Base-by-base conservation (phyloP, 495 filamentous ascomycete genomes). In the Tirmania nivea region DNA sequence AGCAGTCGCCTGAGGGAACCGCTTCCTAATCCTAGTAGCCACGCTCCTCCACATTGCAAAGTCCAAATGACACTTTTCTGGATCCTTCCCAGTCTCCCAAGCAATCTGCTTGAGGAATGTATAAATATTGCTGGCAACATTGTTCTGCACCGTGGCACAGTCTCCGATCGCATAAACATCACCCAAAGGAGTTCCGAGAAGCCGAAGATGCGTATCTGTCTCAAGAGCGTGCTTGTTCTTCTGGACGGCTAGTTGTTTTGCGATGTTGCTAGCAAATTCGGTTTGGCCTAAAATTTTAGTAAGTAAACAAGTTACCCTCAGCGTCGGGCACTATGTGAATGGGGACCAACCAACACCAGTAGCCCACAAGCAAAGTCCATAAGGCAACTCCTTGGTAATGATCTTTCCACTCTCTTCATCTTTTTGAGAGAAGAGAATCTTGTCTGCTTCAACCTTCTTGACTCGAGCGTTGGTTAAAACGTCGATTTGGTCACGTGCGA, bases 81-180 rank as follows among this genome's bases (percentile, higher is more conserved):
- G 87, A 63, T 96, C 83, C 42, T 78, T 79, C 64, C 86, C 88
- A 55, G 82, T 85, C 65, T 94, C 86, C 81, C 84, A 95, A 31
- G 90, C 87, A 12, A 93, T 74, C 5, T 78, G 87, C 55, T 87
- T 86, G 8, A 97, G 72, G 69, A 96, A 96, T 14, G 75, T 75
- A 49, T 93, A 71, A 57, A 96, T 78, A 70, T 94, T 80, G 56
- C 84, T 80, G 20, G 85, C 82, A 7, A 94, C 69, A 62, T 96
- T 96, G 70, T 96, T 96, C 61, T 96, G 92, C 0, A 96, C 92
- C 0, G 90, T 96, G 11, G 83, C 71, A 69, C 90, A 95, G 67
- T 99, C 92, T n/a, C 92, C 92, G 52, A 99, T 84, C 49, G 86
- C 86, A 65, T 99, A 99, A 34, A 99, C 85, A 60, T 95, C 90